Evolutionary conservation across 2,329 filamentous ascomycete genomes (phyloP).

Genomic region (Samsoniella hepiali): DNA sequence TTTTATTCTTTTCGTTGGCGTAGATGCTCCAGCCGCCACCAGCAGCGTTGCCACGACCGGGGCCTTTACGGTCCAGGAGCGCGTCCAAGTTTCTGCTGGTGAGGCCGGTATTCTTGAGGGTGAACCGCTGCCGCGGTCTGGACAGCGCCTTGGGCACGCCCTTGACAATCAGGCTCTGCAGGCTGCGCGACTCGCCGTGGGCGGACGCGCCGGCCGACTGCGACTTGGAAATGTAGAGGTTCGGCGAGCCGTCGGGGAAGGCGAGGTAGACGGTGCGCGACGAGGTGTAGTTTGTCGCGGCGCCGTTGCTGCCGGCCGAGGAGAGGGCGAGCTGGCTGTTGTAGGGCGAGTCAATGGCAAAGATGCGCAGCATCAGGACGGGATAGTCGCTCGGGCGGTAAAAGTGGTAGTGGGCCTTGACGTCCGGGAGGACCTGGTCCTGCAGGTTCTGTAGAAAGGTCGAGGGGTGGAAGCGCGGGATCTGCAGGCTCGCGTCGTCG

Average conservation of each 20-base stretch:
- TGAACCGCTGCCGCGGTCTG: constrained; percentile 67
- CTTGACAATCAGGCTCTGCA: constrained; percentile 70
- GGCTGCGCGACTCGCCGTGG: constrained; percentile 55
- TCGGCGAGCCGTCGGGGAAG: constrained; percentile 76
- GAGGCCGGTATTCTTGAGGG: constrained; percentile 64
- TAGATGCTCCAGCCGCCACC: constrained; percentile 80
- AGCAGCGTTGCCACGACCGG: constrained; percentile 66
- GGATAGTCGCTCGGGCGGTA: constrained; percentile 67
- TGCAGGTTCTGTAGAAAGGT: constrained; percentile 77
- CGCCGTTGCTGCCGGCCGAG: constrained; percentile 29
- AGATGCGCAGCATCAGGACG: constrained; percentile 72
- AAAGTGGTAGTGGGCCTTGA: constrained; percentile 82
- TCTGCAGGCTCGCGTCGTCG: constrained; percentile 45
- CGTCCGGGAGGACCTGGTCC: constrained; percentile 68
- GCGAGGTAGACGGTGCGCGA: constrained; percentile 74
- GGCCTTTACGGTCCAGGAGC: constrained; percentile 65
- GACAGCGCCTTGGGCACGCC: constrained; percentile 82
- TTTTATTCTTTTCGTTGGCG: constrained; percentile 55
- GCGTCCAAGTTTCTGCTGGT: constrained; percentile 68
- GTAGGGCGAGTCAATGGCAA: constrained; percentile 78
- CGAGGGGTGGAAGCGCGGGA: constrained; percentile 75
- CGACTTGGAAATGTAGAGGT: constrained; percentile 63
- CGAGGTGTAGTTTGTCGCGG: constrained; percentile 53
- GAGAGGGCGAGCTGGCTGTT: constrained; percentile 54
- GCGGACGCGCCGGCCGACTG: constrained; percentile 41